Conservation (phyloP, 1,284 basidiomycete genomes). For the Ganoderma leucocontextum region DNA sequence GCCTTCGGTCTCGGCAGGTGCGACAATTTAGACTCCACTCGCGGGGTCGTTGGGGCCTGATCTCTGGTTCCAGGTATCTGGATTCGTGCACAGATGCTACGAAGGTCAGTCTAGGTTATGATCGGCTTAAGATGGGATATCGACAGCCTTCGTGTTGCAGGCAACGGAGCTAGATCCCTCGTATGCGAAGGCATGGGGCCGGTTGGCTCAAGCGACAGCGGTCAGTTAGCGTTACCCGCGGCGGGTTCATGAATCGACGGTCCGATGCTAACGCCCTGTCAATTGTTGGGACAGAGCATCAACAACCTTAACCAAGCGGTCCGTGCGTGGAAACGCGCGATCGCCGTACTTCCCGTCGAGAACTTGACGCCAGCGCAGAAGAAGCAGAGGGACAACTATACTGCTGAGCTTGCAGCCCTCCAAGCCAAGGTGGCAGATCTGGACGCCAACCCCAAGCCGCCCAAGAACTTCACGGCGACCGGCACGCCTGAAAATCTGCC, state of each 20-base stretch:
- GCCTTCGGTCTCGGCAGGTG: slow-evolving; percentile 35
- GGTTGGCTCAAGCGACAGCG: slow-evolving; percentile 3
- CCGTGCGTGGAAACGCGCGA: slow-evolving; percentile 36
- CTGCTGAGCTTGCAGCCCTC: slow-evolving; percentile 26
- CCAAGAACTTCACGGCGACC: neutral
- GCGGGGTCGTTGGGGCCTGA: neutral
- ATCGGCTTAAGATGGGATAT: too few relatives aligned
- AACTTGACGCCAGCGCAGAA: slow-evolving; percentile 36
- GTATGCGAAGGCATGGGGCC: slow-evolving; percentile 39
- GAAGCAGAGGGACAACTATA: slow-evolving; percentile 42
- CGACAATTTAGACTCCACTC: slow-evolving; percentile 2
- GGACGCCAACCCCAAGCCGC: neutral
- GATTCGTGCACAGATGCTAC: slow-evolving; percentile 28
- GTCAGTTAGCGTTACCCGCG: neutral
- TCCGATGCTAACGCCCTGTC: neutral
- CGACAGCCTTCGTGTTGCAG: slow-evolving; percentile 26
- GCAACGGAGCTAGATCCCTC: slow-evolving; percentile 43
- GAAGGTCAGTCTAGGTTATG: slow-evolving; percentile 14
- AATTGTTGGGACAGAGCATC: slow-evolving; percentile 27
- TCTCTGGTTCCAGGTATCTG: slow-evolving; percentile 21
- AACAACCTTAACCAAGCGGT: slow-evolving; percentile 28
- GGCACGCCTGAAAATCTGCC: neutral
- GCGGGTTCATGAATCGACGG: neutral
- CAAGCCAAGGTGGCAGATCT: slow-evolving; percentile 12
- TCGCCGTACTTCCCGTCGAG: slow-evolving; percentile 35